Conservation (phyloP, 2,329 filamentous ascomycete genomes). For the Hymenoscyphus repandus region DNA sequence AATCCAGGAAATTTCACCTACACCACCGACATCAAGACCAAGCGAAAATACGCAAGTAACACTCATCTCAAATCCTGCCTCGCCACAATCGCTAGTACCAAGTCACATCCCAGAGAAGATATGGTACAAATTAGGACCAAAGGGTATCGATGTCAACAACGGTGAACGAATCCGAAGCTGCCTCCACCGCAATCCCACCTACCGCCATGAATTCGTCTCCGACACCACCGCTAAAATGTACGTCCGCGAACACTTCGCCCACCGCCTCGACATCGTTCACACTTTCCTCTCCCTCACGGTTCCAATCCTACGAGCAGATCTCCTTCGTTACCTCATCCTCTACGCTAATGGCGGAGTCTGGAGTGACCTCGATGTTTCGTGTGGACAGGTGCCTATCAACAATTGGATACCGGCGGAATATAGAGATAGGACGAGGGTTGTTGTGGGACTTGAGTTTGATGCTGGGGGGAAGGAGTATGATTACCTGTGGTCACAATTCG, state of each 20-base stretch:
- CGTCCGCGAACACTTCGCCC: conserved; percentile 30
- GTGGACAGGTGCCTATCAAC: conserved; percentile 29
- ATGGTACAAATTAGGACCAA: conserved; percentile 36
- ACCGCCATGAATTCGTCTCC: conserved; percentile 24
- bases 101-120: conserved; percentile 27
- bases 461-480: conserved; percentile 3
- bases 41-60: too few relatives aligned
- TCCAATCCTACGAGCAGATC: conserved; percentile 37
- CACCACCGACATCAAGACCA: too few relatives aligned
- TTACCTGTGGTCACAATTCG: conserved; percentile 23
- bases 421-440: conserved; percentile 25
- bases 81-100: too few relatives aligned
- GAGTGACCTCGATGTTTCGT: conserved; percentile 37
- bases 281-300: conserved; percentile 32
- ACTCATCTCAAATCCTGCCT: too few relatives aligned
- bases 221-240: conserved; percentile 25
- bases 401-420: conserved; percentile 35
- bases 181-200: conserved; percentile 26
- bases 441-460: conserved; percentile 38
- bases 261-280: conserved; percentile 35
- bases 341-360: conserved; percentile 38
- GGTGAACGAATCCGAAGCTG: conserved; percentile 30
- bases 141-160: conserved; percentile 29
- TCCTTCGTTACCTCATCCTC: conserved; percentile 39
- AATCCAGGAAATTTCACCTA: too few relatives aligned